Evolutionary conservation across 1,284 basidiomycete species (phyloP).

Genomic region (Papiliotrema nemorosa): DNA sequence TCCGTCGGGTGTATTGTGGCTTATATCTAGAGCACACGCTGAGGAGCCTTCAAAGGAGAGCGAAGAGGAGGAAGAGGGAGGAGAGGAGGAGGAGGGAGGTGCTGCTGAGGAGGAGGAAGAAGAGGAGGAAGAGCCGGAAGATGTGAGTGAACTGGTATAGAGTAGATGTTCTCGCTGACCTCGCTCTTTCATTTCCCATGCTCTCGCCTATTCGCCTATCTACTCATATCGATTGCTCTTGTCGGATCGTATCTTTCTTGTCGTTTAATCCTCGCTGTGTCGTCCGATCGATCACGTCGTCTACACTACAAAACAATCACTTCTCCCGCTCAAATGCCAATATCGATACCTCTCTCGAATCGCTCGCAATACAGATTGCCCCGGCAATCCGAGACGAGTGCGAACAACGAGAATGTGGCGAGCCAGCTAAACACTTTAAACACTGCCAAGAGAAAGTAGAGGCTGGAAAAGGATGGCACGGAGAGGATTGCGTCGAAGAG

Average conservation of each 20-base stretch:
- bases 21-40: constrained; percentile 43
- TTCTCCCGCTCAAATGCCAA: too few species aligned
- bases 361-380: constrained; percentile 52
- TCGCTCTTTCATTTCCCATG: not conserved
- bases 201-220: not conserved
- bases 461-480: constrained; percentile 73
- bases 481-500: constrained; percentile 90
- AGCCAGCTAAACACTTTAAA: constrained; percentile 76
- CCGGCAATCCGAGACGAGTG: constrained; percentile 73
- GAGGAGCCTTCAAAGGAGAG: constrained; percentile 46
- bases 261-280: not conserved
- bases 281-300: not conserved
- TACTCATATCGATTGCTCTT: not conserved
- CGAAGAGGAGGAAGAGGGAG: constrained; percentile 23
- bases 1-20: not conserved
- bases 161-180: not conserved
- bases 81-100: constrained; percentile 52
- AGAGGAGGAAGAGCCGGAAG: constrained; percentile 71
- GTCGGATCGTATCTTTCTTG: not conserved
- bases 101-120: constrained; percentile 52
- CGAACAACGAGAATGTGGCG: constrained; percentile 65
- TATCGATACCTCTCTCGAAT: not conserved
- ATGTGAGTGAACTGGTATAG: constrained; percentile 56
- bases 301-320: too few species aligned
- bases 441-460: constrained; percentile 79